Evolutionary conservation across 169 alveolate genomes (phyloP).

Genomic region (Eimeria tenella): DNA sequence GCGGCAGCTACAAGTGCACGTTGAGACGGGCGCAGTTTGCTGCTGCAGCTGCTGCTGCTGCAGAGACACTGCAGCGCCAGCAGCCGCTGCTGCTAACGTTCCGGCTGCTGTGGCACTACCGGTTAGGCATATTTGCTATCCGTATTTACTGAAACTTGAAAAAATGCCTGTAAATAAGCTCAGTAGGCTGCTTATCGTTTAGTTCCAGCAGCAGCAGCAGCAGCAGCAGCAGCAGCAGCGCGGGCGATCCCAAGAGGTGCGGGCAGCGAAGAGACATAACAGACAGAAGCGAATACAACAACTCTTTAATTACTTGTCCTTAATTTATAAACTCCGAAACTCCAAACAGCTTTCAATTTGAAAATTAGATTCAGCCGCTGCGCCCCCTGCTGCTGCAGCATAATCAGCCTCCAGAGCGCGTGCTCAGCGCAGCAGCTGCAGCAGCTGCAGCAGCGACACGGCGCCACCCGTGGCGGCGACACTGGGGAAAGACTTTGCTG

Average conservation of each 20-base stretch:
- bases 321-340: neutral
- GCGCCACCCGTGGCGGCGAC: neutral
- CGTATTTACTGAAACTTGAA: too few species aligned
- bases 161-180: too few species aligned
- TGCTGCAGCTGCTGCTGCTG: slow-evolving; percentile 52
- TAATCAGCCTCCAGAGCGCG: neutral
- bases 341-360: neutral
- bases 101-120: too few species aligned
- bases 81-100: neutral
- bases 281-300: neutral
- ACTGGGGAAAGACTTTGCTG: neutral
- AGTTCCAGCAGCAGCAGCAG: slow-evolving; percentile 17
- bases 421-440: slow-evolving; percentile 12
- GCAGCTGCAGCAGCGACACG: neutral
- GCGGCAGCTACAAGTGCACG: slow-evolving; percentile 50
- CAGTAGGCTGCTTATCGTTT: neutral
- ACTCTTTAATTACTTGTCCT: neutral
- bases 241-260: neutral
- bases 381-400: neutral
- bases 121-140: too few species aligned
- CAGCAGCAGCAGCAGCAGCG: neutral
- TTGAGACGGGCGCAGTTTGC: slow-evolving; percentile 15
- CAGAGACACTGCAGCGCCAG: slow-evolving; percentile 12
- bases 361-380: neutral
- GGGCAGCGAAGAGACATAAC: neutral